Conservation (phyloP, 2,329 filamentous ascomycete genomes). For the Aspergillus sp. region DNA sequence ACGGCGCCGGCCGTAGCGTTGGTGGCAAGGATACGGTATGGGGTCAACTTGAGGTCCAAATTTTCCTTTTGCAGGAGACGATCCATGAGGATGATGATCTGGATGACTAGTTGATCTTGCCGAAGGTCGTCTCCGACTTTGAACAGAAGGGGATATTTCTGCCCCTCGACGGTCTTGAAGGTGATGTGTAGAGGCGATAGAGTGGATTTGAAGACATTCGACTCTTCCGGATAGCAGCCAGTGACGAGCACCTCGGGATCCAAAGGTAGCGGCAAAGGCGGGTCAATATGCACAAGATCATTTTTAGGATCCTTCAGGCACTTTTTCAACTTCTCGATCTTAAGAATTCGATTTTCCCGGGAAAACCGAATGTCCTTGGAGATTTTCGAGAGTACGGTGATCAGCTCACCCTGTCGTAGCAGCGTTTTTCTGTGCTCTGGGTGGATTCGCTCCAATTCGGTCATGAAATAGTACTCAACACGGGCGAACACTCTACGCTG, state of each 20-base stretch:
- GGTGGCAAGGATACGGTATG: conserved; percentile 94
- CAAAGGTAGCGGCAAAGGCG: conserved; percentile 81
- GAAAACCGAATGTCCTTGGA: conserved; percentile 84
- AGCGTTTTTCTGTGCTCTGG: conserved; percentile 72
- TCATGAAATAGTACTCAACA: conserved; percentile 95
- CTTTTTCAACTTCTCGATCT: conserved; percentile 80
- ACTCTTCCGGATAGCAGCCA: conserved; percentile 79
- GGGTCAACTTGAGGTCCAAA: conserved; percentile 87
- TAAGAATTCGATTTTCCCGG: conserved; percentile 72
- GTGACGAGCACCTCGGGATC: conserved; percentile 79
- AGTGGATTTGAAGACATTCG: conserved; percentile 92
- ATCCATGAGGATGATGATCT: conserved; percentile 98
- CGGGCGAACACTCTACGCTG: conserved; percentile 86
- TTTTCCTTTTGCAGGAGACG: conserved; percentile 94
- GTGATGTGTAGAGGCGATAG: conserved; percentile 87
- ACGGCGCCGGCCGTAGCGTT: conserved; percentile 85
- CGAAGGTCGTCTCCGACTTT: conserved; percentile 95
- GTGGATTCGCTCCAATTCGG: conserved; percentile 74
- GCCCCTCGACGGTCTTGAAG: conserved; percentile 76
- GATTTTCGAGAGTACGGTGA: conserved; percentile 82
- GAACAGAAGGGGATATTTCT: conserved; percentile 89
- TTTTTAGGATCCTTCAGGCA: conserved; percentile 87
- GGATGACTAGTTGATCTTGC: conserved; percentile 95
- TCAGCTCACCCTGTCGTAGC: conserved; percentile 82
- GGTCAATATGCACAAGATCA: conserved; percentile 78